Evolutionary conservation across 2,329 filamentous ascomycete genomes (phyloP).

Genomic region (Mycocentrospora acerina): DNA sequence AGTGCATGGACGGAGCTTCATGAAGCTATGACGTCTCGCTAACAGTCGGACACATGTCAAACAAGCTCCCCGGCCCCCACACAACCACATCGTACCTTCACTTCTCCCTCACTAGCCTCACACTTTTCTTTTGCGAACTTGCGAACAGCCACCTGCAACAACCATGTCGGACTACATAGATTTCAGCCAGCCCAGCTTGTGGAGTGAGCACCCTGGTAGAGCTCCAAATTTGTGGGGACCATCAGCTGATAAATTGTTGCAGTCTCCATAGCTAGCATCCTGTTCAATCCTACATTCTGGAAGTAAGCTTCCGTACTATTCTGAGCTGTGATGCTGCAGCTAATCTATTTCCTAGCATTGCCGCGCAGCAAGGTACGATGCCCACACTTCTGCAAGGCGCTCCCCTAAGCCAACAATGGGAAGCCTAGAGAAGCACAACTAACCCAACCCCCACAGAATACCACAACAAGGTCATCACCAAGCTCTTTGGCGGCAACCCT

Average conservation of each 20-base stretch:
- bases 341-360: constrained; percentile 59
- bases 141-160: background rate
- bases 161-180: constrained; percentile 40
- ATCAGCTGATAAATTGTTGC: constrained; percentile 4
- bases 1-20: no score
- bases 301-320: constrained; percentile 63
- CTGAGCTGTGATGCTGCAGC: background rate
- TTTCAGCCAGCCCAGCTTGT: constrained; percentile 50
- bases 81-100: constrained; percentile 1
- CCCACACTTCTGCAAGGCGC: no score
- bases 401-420: no score
- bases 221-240: background rate
- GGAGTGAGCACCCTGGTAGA: constrained; percentile 49
- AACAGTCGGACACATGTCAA: constrained; percentile 20
- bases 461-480: constrained; percentile 84
- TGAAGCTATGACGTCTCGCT: constrained; percentile 35
- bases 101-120: background rate
- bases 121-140: background rate
- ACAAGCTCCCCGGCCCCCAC: constrained; percentile 18
- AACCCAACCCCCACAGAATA: constrained; percentile 65
- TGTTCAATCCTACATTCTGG: constrained; percentile 99
- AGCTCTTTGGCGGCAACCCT: constrained; percentile 76
- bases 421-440: background rate
- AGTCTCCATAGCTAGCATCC: constrained; percentile 82
- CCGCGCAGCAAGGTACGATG: constrained; percentile 73